Evolutionary conservation across 306 rosid species (phyloP), one percentile per base, ranked within the genome.

Genomic region (Quercus robur): DNA sequence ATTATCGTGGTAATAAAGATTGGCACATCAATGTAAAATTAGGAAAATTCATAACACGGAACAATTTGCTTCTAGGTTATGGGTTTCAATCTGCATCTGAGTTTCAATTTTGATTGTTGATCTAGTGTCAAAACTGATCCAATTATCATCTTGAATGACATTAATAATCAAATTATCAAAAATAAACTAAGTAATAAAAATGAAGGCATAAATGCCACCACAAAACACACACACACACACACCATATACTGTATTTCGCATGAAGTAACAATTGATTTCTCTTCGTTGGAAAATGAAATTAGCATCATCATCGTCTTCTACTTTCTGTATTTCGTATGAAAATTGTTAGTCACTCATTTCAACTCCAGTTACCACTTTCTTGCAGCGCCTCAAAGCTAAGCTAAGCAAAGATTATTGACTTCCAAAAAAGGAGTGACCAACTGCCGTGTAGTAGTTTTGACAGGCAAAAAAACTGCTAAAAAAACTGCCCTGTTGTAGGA

Each of bases 361-460:
- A 14, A 25, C 26, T 28, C 56, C 25, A 23, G 4, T 41, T 41
- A 26, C 31, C 44, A 68, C 5, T 23, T 54, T 26, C 3, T 41
- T 30, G 84, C 66, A 61, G 76, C 81, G 71, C 78, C 78, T 71
- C 74, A 31, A 35, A 77, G 38, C 63, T 70, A 76, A 75, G 52
- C 55, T 30, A n/a, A 33, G n/a, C 6, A 9, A 6, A 51, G 23
- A 17, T 52, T 21, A 51, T 10, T 49, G 54, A 49, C 15, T 11
- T 41, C 46, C 46, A 2, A 41, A 41, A 41, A 8, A 2, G 46
- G 46, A 41, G 3, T 41, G 46, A 41, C 46, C 2, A 41, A 41
- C 46, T 41, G 46, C 46, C 46, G 46, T 41, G 46, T 49, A 49
- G 15, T 3, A 49, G 54, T 49, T 20, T 59, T 1, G 3, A 5